phyloP scores from a whole-genome alignment of 202 grass and related monocot species.

The Setaria italica region DNA sequence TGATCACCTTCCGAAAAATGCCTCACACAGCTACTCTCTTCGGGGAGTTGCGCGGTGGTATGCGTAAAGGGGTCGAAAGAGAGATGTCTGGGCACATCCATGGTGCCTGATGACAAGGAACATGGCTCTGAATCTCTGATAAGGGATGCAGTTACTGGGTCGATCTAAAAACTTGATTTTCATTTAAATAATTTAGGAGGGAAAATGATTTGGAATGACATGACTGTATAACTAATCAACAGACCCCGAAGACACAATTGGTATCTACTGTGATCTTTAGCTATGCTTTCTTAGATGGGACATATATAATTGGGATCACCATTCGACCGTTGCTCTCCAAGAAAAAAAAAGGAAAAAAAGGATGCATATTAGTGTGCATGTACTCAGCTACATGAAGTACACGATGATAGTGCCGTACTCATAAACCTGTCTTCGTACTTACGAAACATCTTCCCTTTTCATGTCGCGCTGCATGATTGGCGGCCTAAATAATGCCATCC shows the following conservation, averaged over 20 bases:
- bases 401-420: not conserved
- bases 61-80: not conserved
- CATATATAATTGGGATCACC: not conserved
- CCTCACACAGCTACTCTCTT: not conserved
- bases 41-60: not conserved
- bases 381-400: not conserved
- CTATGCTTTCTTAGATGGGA: too few relatives aligned
- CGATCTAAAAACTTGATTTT: too few relatives aligned
- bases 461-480: not conserved
- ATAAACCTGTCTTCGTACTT: not conserved
- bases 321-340: not conserved
- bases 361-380: too few relatives aligned
- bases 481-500: not conserved
- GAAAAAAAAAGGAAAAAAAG: too few relatives aligned
- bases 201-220: too few relatives aligned
- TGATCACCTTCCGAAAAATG: not conserved
- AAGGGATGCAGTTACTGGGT: too few relatives aligned
- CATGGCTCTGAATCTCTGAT: too few relatives aligned
- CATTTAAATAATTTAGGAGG: too few relatives aligned
- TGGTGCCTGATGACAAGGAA: not conserved
- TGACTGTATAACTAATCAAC: too few relatives aligned
- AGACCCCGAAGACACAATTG: too few relatives aligned
- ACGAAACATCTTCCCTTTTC: not conserved
- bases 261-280: too few relatives aligned
- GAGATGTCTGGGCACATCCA: not conserved